Evolutionary conservation across 176 grass and related monocot species (phyloP).

Genomic region (Coix lacrymajobi): DNA sequence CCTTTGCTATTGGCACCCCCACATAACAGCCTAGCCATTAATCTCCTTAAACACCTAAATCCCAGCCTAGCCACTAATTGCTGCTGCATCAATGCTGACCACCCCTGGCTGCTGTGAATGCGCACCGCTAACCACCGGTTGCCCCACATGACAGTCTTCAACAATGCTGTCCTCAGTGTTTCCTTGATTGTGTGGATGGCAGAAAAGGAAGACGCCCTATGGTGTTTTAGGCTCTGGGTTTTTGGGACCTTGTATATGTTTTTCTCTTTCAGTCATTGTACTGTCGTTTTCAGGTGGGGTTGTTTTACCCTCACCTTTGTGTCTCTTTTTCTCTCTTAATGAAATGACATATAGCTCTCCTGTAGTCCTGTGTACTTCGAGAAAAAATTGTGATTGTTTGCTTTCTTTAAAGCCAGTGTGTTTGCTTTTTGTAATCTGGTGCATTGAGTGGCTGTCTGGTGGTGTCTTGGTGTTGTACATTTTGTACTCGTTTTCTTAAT

Average conservation of each 20-base stretch:
- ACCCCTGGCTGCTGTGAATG: too few relatives aligned
- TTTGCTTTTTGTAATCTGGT: neutral
- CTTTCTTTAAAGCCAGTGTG: neutral
- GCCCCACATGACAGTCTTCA: too few relatives aligned
- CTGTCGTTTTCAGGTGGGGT: neutral
- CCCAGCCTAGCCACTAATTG: too few relatives aligned
- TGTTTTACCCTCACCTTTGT: neutral
- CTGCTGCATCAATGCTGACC: too few relatives aligned
- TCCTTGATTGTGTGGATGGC: neutral
- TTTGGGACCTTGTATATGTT: neutral
- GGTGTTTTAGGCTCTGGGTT: neutral
- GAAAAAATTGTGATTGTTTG: neutral
- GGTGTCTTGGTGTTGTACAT: neutral
- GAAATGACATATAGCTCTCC: neutral
- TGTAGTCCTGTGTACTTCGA: neutral
- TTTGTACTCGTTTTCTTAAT: neutral
- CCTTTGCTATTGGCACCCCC: too few relatives aligned
- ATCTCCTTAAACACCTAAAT: too few relatives aligned
- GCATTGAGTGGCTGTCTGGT: neutral
- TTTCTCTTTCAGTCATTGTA: neutral
- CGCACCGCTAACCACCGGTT: too few relatives aligned
- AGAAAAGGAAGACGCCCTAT: neutral
- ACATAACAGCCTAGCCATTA: too few relatives aligned
- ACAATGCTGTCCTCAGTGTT: neutral
- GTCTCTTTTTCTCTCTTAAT: neutral